Conservation (phyloP, 2,329 filamentous ascomycete genomes). For the Arthrobotrys sinensis region DNA sequence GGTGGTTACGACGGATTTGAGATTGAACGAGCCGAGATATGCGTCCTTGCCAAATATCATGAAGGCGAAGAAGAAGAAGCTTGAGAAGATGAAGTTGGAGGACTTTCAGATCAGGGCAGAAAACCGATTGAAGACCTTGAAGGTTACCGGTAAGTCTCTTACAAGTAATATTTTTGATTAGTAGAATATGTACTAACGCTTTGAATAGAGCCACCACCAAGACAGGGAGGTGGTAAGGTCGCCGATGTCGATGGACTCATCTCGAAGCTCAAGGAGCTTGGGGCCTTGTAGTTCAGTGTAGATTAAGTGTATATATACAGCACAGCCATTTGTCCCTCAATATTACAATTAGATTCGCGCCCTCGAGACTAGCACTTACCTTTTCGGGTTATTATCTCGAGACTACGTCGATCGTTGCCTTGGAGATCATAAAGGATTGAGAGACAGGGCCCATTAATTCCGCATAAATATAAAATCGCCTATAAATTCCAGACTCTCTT, state of each 20-base stretch:
- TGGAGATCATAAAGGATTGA: too few relatives aligned
- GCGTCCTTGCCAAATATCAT: constrained; percentile 98
- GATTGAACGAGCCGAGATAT: constrained; percentile 94
- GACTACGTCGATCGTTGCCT: too few relatives aligned
- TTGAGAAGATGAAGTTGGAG: constrained; percentile 89
- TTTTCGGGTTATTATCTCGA: too few relatives aligned
- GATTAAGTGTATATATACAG: constrained; percentile 24
- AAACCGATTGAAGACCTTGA: constrained; percentile 87
- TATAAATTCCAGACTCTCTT: too few relatives aligned
- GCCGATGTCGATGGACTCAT: constrained; percentile 97
- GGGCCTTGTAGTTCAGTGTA: constrained; percentile 77
- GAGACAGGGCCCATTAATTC: too few relatives aligned
- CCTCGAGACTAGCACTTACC: too few relatives aligned
- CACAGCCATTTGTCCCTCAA: background rate
- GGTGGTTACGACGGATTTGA: constrained; percentile 93
- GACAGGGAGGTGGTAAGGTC: constrained; percentile 96
- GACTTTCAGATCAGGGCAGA: constrained; percentile 84
- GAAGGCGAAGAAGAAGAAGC: constrained; percentile 99
- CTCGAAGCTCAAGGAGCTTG: constrained; percentile 93
- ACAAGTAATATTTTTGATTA: background rate
- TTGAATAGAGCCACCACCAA: constrained; percentile 80
- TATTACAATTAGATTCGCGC: too few relatives aligned
- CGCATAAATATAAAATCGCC: too few relatives aligned
- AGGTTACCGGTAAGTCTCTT: constrained; percentile 80
- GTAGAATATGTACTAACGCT: constrained; percentile 14